Evolutionary conservation across 1,139 yeast species (phyloP).

Genomic region (Blastobotrys capitulatus): DNA sequence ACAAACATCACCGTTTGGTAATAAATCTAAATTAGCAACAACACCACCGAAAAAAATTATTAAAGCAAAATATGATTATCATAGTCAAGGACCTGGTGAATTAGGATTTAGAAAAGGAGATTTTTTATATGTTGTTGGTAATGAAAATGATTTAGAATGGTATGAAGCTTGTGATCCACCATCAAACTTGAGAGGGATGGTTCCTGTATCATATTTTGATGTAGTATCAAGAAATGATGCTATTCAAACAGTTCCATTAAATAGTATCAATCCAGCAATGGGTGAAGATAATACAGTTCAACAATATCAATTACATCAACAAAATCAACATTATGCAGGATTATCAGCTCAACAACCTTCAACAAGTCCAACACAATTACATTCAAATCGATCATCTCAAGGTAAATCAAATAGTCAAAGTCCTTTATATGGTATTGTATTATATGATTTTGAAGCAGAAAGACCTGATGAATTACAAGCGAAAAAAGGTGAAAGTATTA

Average conservation of each 20-base stretch:
- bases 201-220: conserved; percentile 81
- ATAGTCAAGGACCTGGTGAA: conserved; percentile 79
- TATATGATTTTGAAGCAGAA: conserved; percentile 86
- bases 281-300: conserved; percentile 10
- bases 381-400: not conserved
- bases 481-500: conserved; percentile 78
- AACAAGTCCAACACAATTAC: not conserved
- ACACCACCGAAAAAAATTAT: conserved; percentile 70
- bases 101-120: conserved; percentile 75
- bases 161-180: conserved; percentile 88
- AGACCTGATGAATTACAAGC: conserved; percentile 83
- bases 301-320: conserved; percentile 9
- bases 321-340: conserved; percentile 1
- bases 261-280: conserved; percentile 5
- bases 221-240: conserved; percentile 54
- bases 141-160: conserved; percentile 65
- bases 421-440: conserved; percentile 58
- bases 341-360: not conserved
- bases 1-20: conserved; percentile 2
- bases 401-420: conserved; percentile 10
- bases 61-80: conserved; percentile 72
- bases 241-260: conserved; percentile 36
- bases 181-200: conserved; percentile 72
- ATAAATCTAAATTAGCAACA: conserved; percentile 25
- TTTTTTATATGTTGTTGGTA: conserved; percentile 73